Base-by-base conservation (phyloP, 139 green algal genomes). In the Picochlorum sp. region DNA sequence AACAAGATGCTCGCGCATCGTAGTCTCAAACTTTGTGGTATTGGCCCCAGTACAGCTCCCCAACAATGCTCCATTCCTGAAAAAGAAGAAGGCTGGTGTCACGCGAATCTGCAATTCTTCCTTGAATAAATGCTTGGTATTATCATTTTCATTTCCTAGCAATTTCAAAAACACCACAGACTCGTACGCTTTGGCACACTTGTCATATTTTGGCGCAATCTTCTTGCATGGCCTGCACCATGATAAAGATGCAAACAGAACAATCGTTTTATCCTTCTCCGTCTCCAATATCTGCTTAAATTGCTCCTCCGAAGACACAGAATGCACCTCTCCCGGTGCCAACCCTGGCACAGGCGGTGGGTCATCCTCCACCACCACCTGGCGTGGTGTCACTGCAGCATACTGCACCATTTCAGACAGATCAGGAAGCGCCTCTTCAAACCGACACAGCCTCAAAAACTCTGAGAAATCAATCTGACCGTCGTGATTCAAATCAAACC, bases 371-470 rank as follows among this genome's bases (percentile, higher is more conserved):
- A 56, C 49, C 49, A 56, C 49, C 23, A 6, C 51, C 13, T 14
- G 16, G 10, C 8, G 18, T 11, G 51, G 18, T 6, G 51, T 34
- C n/a, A 9, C n/a, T 54, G 16, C n/a, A 44, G 61, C 61, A 20
- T 37, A 13, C 18, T 58, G 24, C 30, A 30, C 18, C 30, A 58
- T 47, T 26, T 24, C 62, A 57, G 26, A 15, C 15, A 20, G 37
- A 15, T 41, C 46, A n/a, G 68, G 61, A 24, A 85, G 60, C 24
- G 85, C 80, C 61, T 86, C 73, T 67, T 82, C 44, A 23, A 74
- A 58, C 1, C 69, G 62, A 65, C 83, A 84, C 65, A 88, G 60
- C 9, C 68, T 49, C 68, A 90, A 65, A 58, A 90, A 90, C 54
- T 85, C 75, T 6, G 62, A 38, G 49, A 90, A 82, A 45, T 83